phyloP scores from a whole-genome alignment of 495 filamentous ascomycete genomes.

The Neohortaea acidophila region DNA sequence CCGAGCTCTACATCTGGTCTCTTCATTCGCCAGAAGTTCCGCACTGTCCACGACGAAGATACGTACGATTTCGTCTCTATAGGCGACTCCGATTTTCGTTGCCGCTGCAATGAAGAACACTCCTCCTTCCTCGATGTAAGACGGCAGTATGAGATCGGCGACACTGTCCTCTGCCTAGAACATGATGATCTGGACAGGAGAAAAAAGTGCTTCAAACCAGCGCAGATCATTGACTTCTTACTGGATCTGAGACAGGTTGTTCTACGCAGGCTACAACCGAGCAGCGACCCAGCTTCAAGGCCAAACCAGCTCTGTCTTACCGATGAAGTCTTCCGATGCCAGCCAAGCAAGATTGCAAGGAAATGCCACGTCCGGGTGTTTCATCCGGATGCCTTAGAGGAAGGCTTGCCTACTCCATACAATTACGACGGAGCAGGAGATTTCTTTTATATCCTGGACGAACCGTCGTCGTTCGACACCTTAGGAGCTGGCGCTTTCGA shows the following conservation, averaged over 20 bases:
- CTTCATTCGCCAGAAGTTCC: slow-evolving; percentile 54
- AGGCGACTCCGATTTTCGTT: slow-evolving; percentile 28
- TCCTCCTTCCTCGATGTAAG: slow-evolving; percentile 9
- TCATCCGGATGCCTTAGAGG: slow-evolving; percentile 18
- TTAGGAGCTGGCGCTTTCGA: slow-evolving; percentile 7
- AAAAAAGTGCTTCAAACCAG: slow-evolving; percentile 33
- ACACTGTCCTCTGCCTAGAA: slow-evolving; percentile 38
- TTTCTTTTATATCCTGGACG: slow-evolving; percentile 38
- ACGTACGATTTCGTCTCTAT: slow-evolving; percentile 39
- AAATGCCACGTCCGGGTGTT: slow-evolving; percentile 47
- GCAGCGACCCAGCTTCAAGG: slow-evolving; percentile 15
- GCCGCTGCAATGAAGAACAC: slow-evolving; percentile 7
- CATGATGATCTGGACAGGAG: slow-evolving; percentile 2
- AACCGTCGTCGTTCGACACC: slow-evolving; percentile 15
- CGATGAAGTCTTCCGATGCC: slow-evolving; percentile 29
- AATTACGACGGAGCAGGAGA: slow-evolving; percentile 46
- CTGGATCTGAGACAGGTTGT: slow-evolving; percentile 25
- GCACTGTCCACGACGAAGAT: slow-evolving; percentile 26
- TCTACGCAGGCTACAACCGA: slow-evolving; percentile 28
- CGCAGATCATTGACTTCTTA: slow-evolving; percentile 35
- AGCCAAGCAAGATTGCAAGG: slow-evolving; percentile 30
- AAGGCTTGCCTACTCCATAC: slow-evolving; percentile 46
- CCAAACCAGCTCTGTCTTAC: slow-evolving; percentile 55
- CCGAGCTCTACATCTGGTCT: slow-evolving; percentile 31
- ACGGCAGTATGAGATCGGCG: slow-evolving; percentile 31